These are phyloP conservation scores for Atkinsonella texensis DNA, from an alignment of 2,329 filamentous ascomycete species.

Conservation along the genomic window DNA sequence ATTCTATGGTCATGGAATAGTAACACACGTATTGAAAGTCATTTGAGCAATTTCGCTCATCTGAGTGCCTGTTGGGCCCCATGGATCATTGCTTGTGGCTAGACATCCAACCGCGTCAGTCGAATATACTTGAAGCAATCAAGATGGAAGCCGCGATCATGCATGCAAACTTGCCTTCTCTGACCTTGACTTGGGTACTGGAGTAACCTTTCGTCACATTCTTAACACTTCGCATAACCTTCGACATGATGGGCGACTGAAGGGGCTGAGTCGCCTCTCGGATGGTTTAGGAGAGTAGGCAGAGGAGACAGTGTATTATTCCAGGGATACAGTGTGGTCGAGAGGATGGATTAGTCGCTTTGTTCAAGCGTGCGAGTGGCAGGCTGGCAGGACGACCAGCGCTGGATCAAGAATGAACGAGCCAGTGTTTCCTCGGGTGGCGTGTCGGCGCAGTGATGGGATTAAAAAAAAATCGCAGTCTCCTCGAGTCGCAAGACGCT, in stretches of 20 bases:
- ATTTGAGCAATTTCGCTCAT: constrained; percentile 98
- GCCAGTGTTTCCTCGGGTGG: not conserved
- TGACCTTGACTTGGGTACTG: constrained; percentile 90
- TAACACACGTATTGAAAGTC: constrained; percentile 86
- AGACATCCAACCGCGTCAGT: constrained; percentile 13
- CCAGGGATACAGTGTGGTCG: not conserved
- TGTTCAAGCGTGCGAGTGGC: not conserved
- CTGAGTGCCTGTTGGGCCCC: constrained; percentile 94
- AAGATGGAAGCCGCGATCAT: not conserved
- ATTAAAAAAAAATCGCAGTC: not conserved
- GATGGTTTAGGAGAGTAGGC: not conserved
- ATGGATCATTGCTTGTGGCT: constrained; percentile 98
- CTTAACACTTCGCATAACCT: constrained; percentile 94
- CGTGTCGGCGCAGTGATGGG: not conserved
- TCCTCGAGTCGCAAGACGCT: not conserved
- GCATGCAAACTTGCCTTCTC: constrained; percentile 57
- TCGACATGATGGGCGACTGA: constrained; percentile 59
- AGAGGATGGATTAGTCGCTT: not conserved
- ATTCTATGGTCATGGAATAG: not conserved
- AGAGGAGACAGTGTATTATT: not conserved
- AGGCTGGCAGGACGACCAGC: not conserved
- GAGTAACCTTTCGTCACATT: constrained; percentile 99
- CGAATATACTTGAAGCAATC: not conserved
- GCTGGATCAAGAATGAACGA: not conserved
- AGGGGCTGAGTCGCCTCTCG: constrained; percentile 3